Evolutionary conservation across 2,329 filamentous ascomycete species (phyloP).

Genomic region (Immersiporthe knoxdaviesiana): DNA sequence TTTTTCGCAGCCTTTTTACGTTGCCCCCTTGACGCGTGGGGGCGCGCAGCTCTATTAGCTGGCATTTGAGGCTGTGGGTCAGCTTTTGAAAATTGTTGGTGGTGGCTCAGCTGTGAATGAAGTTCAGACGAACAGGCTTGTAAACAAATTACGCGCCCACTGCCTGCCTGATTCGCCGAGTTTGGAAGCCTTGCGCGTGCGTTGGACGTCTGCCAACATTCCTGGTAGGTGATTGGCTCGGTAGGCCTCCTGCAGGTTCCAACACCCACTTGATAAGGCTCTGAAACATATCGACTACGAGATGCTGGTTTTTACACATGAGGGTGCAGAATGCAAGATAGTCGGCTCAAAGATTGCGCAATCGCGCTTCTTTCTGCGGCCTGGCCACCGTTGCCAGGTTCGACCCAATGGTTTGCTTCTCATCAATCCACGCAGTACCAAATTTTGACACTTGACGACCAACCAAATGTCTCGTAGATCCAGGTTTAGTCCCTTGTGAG

Average conservation of each 20-base stretch:
- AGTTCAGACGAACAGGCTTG: neutral
- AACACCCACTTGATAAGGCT: neutral
- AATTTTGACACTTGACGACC: no score
- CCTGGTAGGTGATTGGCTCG: neutral
- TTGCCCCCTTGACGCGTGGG: neutral
- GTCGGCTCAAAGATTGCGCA: neutral
- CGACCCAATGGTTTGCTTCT: neutral
- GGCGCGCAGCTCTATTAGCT: neutral
- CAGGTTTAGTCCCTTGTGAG: neutral
- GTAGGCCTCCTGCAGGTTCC: conserved; percentile 2
- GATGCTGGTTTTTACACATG: neutral
- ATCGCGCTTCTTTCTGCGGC: neutral
- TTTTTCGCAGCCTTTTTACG: no score
- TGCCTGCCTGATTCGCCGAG: neutral
- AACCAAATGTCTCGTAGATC: no score
- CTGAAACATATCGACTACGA: neutral
- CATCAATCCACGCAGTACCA: neutral
- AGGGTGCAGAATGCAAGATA: neutral
- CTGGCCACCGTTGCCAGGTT: neutral
- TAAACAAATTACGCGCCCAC: neutral
- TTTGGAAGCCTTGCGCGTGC: neutral
- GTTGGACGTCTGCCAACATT: neutral
- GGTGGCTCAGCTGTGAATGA: neutral
- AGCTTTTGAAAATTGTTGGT: neutral
- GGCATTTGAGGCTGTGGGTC: neutral